Evolutionary conservation across 768 basidiomycete species (phyloP).

Genomic region (Mycena latifolia): DNA sequence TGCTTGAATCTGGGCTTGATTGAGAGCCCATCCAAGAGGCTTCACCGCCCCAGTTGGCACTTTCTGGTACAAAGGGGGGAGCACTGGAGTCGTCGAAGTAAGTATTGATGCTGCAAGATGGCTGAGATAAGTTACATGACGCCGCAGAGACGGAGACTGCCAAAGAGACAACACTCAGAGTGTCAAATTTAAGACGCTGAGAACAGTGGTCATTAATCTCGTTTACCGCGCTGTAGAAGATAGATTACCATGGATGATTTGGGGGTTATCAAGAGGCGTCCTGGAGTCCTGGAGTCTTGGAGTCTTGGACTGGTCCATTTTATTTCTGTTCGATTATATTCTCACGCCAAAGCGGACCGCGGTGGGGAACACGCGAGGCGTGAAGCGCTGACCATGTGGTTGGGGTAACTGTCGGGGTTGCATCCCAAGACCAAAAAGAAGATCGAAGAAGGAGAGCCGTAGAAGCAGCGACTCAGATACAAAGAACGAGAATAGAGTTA

Average conservation of each 20-base stretch:
- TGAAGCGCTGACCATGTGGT: slow-evolving; percentile 30
- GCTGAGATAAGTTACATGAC: slow-evolving; percentile 2
- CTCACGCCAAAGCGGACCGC: slow-evolving; percentile 26
- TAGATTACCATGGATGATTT: slow-evolving; percentile 12
- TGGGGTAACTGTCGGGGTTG: background rate
- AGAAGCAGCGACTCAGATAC: no score
- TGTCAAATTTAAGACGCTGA: slow-evolving; percentile 13
- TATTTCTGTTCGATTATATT: slow-evolving; percentile 12
- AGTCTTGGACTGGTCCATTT: slow-evolving; percentile 9
- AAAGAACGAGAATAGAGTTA: no score
- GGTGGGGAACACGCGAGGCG: background rate
- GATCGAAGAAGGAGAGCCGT: background rate
- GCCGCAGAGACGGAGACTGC: slow-evolving; percentile 20
- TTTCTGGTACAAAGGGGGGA: slow-evolving; percentile 45
- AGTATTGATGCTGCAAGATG: background rate
- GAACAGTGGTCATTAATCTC: background rate
- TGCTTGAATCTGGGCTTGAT: slow-evolving; percentile 56
- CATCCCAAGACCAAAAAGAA: slow-evolving; percentile 27
- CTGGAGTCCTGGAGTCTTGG: background rate
- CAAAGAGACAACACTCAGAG: slow-evolving; percentile 7
- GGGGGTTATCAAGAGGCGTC: background rate
- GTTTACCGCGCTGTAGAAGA: background rate
- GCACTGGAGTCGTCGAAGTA: slow-evolving; percentile 41
- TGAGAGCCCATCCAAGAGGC: slow-evolving; percentile 53
- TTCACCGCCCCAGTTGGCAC: slow-evolving; percentile 53